Evolutionary conservation across 495 filamentous ascomycete genomes (phyloP), one percentile per base, ranked within the genome.

Genomic region (Neurospora terricola): DNA sequence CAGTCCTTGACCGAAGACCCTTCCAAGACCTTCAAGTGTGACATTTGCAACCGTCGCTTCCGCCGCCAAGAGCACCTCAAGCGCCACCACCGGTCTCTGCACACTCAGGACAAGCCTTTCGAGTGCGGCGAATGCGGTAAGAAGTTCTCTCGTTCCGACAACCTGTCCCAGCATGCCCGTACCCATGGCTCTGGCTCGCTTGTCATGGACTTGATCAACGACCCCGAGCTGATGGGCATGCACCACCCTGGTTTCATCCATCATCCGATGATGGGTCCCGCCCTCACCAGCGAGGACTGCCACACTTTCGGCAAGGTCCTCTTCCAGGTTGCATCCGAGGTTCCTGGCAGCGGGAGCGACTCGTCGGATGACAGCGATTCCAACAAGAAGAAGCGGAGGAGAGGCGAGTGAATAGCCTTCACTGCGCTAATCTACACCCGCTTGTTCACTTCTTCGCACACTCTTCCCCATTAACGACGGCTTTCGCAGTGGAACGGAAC

Each of bases 51-150:
- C 66, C 93, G 96, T 70, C 94, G 96, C 70, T 99, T 99, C 91
- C 93, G 96, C 74, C 93, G 96, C 73, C 96, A 98, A 81, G 96
- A 99, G 81, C 96, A 99, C 78, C 91, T 99, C 73, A 98, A 98
- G 90, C 93, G 96, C 73, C 96, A 99, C 85, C 97, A 97, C 86
- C 90, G 96, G 66, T 98, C 96, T 45, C 93, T 99, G 59, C 96
- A 98, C 86, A 99, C 96, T 2, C 90, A 96, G 76, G 96, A 98
- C 73, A 99, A 99, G 89, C 96, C 96, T 8, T 98, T 98, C 80
- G 93, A 97, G 82, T 99, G 96, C 84, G 84, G 89, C 73, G 94
- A 98, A 83, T 99, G 96, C 77, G 95, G 96, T 73, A 99, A 99
- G 90, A 97, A 97, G 86, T 99, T 98, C 86, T 98, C 96, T 1